Evolutionary conservation across 2,329 filamentous ascomycete species (phyloP).

Genomic region (Fusarium ambrosium): DNA sequence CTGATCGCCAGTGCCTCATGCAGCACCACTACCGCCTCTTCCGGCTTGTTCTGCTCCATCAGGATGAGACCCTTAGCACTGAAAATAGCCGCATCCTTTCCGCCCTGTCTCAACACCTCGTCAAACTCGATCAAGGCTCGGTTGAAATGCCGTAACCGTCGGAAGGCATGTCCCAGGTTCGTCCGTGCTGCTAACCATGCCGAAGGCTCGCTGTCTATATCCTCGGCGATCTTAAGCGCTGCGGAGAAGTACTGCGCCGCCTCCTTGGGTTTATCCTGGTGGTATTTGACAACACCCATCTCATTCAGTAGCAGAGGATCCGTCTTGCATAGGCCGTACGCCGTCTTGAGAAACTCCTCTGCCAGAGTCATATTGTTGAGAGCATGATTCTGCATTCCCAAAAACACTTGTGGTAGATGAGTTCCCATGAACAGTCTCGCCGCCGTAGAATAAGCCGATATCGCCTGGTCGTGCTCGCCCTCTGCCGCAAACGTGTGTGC

Average conservation of each 20-base stretch:
- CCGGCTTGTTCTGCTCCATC: slow-evolving; percentile 79
- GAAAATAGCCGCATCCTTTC: slow-evolving; percentile 84
- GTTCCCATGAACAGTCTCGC: slow-evolving; percentile 96
- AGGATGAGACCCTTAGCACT: slow-evolving; percentile 86
- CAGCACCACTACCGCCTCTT: slow-evolving; percentile 83
- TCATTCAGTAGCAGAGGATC: slow-evolving; percentile 96
- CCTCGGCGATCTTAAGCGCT: slow-evolving; percentile 81
- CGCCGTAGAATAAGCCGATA: slow-evolving; percentile 96
- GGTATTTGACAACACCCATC: slow-evolving; percentile 95
- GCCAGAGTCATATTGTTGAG: slow-evolving; percentile 95
- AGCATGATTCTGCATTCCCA: slow-evolving; percentile 98
- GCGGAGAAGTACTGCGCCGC: slow-evolving; percentile 83
- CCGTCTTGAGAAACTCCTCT: slow-evolving; percentile 93
- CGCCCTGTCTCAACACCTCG: slow-evolving; percentile 85
- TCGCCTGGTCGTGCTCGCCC: slow-evolving; percentile 97
- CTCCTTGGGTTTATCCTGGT: slow-evolving; percentile 83
- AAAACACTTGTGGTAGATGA: slow-evolving; percentile 92
- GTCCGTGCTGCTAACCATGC: slow-evolving; percentile 88
- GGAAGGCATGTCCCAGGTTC: slow-evolving; percentile 90
- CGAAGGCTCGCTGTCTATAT: slow-evolving; percentile 84
- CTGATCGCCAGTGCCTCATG: slow-evolving; percentile 87
- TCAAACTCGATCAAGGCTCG: slow-evolving; percentile 87
- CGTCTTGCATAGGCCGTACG: slow-evolving; percentile 83
- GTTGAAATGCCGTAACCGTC: slow-evolving; percentile 76
- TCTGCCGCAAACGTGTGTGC: slow-evolving; percentile 98